Conservation (phyloP, 805 yeast genomes). For the Hyphopichia homilentoma region DNA sequence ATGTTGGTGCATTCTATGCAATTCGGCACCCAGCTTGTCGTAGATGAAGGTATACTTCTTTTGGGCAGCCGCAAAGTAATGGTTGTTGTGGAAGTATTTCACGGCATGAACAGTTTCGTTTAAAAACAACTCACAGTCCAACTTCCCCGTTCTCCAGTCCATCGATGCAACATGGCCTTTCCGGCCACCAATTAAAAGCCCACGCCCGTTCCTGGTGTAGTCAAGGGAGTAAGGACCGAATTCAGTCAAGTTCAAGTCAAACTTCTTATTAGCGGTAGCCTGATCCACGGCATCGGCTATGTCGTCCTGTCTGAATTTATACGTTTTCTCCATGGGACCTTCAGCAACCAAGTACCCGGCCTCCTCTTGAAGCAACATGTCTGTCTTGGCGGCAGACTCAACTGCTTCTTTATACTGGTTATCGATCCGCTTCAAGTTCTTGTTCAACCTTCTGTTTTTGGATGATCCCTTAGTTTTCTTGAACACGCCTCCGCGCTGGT, state of each 20-base stretch:
- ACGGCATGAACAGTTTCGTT: conserved; percentile 91
- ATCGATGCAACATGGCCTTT: conserved; percentile 95
- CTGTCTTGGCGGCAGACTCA: conserved; percentile 82
- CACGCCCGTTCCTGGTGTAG: conserved; percentile 85
- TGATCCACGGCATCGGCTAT: conserved; percentile 72
- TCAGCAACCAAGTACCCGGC: conserved; percentile 90
- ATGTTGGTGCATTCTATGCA: conserved; percentile 89
- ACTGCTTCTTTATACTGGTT: conserved; percentile 72
- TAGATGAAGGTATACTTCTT: conserved; percentile 90
- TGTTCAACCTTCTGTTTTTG: conserved; percentile 59
- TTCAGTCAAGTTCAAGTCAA: conserved; percentile 67
- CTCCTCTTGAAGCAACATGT: conserved; percentile 78
- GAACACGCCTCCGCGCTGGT: conserved; percentile 19
- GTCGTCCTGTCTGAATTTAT: conserved; percentile 77
- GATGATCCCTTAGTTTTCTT: conserved; percentile 26
- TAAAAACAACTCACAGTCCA: conserved; percentile 77
- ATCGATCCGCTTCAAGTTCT: conserved; percentile 66
- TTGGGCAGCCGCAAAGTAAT: conserved; percentile 94
- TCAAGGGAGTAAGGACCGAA: conserved; percentile 86
- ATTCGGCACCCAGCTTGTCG: conserved; percentile 85
- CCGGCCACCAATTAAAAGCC: conserved; percentile 76
- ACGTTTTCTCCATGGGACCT: conserved; percentile 85
- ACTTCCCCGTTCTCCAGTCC: conserved; percentile 88
- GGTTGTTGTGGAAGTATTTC: conserved; percentile 86
- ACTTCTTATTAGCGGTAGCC: conserved; percentile 68